These are phyloP conservation scores for Fragaria nilgerrensis DNA, from an alignment of 306 rosid genomes.

Conservation along the genomic window DNA sequence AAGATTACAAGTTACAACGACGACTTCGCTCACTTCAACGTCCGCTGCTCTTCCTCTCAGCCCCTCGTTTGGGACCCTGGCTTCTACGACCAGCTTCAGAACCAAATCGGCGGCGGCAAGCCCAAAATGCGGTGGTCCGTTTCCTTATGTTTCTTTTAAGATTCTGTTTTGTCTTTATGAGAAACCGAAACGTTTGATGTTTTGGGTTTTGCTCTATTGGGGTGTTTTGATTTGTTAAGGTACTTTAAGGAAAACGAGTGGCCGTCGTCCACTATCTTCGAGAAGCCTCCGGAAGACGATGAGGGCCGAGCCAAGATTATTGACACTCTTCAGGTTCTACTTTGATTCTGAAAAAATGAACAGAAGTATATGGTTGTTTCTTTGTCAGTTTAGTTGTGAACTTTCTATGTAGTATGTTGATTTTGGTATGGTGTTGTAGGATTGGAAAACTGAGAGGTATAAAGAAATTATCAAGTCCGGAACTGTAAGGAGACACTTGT, in stretches of 20 bases:
- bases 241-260: conserved; percentile 86
- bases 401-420: not conserved
- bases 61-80: conserved; percentile 70
- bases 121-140: conserved; percentile 96
- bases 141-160: not conserved
- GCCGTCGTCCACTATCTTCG: conserved; percentile 69
- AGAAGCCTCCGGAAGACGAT: conserved; percentile 63
- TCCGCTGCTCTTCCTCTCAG: conserved; percentile 51
- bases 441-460: conserved; percentile 97
- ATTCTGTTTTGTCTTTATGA: not conserved
- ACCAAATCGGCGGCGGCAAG: conserved; percentile 86
- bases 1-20: conserved; percentile 65
- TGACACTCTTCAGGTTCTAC: conserved; percentile 69
- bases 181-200: not conserved
- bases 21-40: conserved; percentile 69
- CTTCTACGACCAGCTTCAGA: conserved; percentile 83
- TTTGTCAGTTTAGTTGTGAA: not conserved
- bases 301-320: conserved; percentile 69
- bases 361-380: not conserved
- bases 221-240: conserved; percentile 42
- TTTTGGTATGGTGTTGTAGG: conserved; percentile 40
- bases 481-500: conserved; percentile 53
- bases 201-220: conserved; percentile 8
- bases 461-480: conserved; percentile 96
- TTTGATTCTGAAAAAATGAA: conserved; percentile 9